Conservation (phyloP, 73 alveolate genomes). For the Uronychia binucleata region DNA sequence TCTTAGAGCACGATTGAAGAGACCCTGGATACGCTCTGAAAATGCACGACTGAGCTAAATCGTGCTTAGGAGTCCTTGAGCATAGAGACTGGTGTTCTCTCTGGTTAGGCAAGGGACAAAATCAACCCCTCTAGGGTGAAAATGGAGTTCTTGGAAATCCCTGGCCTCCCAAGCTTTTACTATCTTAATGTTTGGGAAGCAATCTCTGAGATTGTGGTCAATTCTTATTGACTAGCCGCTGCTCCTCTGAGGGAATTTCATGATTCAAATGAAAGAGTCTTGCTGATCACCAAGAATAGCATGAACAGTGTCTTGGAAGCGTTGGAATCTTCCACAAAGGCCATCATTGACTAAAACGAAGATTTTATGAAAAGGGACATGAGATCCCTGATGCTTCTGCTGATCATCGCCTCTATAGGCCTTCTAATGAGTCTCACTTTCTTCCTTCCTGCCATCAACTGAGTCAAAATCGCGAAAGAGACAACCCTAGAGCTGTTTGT, state of each 20-base stretch:
- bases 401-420: constrained; percentile 32
- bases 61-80: not conserved
- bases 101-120: not conserved
- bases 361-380: constrained; percentile 4
- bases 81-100: not conserved
- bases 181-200: constrained; percentile 35
- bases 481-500: constrained; percentile 25
- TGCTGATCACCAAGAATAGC: constrained; percentile 20
- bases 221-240: constrained; percentile 30
- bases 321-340: constrained; percentile 24
- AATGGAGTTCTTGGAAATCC: constrained; percentile 3
- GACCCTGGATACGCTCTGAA: not conserved
- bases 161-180: constrained; percentile 3
- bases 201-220: constrained; percentile 29
- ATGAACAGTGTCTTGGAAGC: constrained; percentile 37
- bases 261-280: constrained; percentile 12
- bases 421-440: constrained; percentile 11
- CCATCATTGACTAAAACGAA: constrained; percentile 12
- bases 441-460: constrained; percentile 48
- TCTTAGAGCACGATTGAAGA: constrained; percentile 8
- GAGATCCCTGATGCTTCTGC: constrained; percentile 16
- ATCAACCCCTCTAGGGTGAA: constrained; percentile 3
- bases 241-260: not conserved
- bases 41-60: not conserved
- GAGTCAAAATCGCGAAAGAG: constrained; percentile 21